phyloP scores from a whole-genome alignment of 1,139 yeast genomes.

The Yamadazyma aaseri region DNA sequence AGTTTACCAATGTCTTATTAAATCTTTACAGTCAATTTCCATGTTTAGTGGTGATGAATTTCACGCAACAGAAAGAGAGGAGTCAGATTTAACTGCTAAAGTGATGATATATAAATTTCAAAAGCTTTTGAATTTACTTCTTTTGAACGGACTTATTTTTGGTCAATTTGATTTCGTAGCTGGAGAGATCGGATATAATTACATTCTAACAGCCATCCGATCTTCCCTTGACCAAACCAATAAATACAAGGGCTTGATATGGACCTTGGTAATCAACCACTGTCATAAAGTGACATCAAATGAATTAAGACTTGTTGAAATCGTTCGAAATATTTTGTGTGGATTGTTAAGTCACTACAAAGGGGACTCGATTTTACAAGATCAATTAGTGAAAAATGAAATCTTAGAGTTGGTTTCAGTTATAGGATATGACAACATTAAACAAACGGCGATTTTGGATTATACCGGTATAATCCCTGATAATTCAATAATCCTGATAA shows the following conservation, averaged over 20 bases:
- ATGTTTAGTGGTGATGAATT: slow-evolving; percentile 9
- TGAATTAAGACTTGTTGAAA: slow-evolving; percentile 6
- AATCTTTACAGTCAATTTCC: slow-evolving; percentile 7
- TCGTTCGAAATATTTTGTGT: slow-evolving; percentile 3
- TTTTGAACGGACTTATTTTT: slow-evolving; percentile 5
- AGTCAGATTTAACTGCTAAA: slow-evolving; percentile 7
- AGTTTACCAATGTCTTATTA: slow-evolving; percentile 11
- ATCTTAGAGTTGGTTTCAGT: slow-evolving; percentile 3
- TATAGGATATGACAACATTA: slow-evolving; percentile 2
- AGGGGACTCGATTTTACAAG: slow-evolving; percentile 8
- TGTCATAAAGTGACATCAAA: slow-evolving; percentile 1
- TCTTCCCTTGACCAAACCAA: neutral
- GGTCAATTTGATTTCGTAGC: neutral
- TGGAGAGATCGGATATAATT: neutral
- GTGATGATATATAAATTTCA: slow-evolving; percentile 6
- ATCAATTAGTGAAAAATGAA: slow-evolving; percentile 18
- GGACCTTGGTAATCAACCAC: slow-evolving; percentile 4
- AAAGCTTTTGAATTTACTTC: slow-evolving; percentile 2
- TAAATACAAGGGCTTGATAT: neutral
- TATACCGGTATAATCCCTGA: slow-evolving; percentile 4
- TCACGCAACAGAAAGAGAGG: neutral
- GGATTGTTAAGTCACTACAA: slow-evolving; percentile 2
- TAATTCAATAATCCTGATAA: neutral
- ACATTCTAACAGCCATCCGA: neutral
- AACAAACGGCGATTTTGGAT: slow-evolving; percentile 1